Evolutionary conservation across 2,329 filamentous ascomycete genomes (phyloP).

Genomic region (Septoria petroselini): DNA sequence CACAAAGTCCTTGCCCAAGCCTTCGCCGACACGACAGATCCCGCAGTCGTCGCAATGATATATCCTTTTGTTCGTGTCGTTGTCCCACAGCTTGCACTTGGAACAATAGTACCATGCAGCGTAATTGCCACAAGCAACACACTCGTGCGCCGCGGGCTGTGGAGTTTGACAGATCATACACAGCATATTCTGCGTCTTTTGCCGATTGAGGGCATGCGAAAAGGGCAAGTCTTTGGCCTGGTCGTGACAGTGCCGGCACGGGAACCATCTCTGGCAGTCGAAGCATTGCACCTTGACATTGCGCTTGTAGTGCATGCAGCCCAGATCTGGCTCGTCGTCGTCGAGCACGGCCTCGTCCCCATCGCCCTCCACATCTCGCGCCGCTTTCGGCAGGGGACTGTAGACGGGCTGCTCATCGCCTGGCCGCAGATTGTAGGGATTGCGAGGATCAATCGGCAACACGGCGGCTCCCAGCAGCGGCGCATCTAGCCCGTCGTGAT

Average conservation of each 20-base stretch:
- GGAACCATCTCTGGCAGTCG: conserved; percentile 87
- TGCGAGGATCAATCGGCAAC: conserved; percentile 33
- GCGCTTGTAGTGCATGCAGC: conserved; percentile 88
- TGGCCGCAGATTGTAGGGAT: conserved; percentile 38
- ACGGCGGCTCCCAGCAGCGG: conserved; percentile 21
- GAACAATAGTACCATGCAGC: conserved; percentile 89
- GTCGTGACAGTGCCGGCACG: conserved; percentile 93
- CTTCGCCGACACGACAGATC: conserved; percentile 86
- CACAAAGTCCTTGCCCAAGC: conserved; percentile 93
- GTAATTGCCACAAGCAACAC: conserved; percentile 69
- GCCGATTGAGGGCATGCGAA: conserved; percentile 62
- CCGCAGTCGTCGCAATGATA: conserved; percentile 97
- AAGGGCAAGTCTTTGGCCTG: conserved; percentile 63
- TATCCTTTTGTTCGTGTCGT: conserved; percentile 83
- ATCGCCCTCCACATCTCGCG: conserved; percentile 40
- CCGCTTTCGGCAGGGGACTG: conserved; percentile 32
- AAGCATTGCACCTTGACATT: conserved; percentile 96
- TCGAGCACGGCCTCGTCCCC: conserved; percentile 38
- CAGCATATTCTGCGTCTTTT: conserved; percentile 89
- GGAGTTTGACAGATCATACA: conserved; percentile 92
- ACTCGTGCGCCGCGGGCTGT: conserved; percentile 76
- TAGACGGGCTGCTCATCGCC: conserved; percentile 37
- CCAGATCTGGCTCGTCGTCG: conserved; percentile 54
- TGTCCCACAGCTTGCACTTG: conserved; percentile 96
- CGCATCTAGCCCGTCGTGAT: conserved; percentile 11